Conservation (phyloP, 1,139 yeast genomes). For the Yamadazyma pseudoaaseri region DNA sequence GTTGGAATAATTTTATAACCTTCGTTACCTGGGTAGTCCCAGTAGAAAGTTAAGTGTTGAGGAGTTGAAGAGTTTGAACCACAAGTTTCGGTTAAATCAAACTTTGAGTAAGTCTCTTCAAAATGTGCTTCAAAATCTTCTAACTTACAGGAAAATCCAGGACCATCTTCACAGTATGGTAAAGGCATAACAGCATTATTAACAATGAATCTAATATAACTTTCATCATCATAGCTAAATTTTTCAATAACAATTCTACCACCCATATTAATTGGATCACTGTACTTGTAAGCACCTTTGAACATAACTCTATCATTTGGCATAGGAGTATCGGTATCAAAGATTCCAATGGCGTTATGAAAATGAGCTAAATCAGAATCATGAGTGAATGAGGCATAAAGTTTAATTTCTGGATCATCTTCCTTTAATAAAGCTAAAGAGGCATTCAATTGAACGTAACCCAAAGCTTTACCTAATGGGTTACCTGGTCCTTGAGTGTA, state of each 20-base stretch:
- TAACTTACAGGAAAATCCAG: conserved; percentile 33
- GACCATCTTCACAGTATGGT: conserved; percentile 22
- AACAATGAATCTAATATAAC: conserved; percentile 2
- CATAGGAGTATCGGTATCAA: conserved; percentile 19
- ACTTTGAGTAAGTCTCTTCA: conserved; percentile 1
- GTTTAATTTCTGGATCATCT: conserved; percentile 21
- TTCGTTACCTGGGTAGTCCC: conserved; percentile 5
- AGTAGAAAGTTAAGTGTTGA: conserved; percentile 4
- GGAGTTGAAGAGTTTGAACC: neutral
- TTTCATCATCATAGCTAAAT: conserved; percentile 22
- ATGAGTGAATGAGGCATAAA: conserved; percentile 52
- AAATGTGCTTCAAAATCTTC: conserved; percentile 11
- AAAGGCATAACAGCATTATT: conserved; percentile 1
- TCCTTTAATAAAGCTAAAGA: conserved; percentile 38
- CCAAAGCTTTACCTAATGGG: neutral
- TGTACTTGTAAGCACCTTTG: conserved; percentile 38
- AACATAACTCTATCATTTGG: conserved; percentile 28
- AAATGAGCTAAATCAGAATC: conserved; percentile 53
- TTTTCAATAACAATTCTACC: conserved; percentile 48
- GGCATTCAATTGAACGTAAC: conserved; percentile 36
- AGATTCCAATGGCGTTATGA: conserved; percentile 50
- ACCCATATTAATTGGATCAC: conserved; percentile 53
- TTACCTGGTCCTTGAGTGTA: conserved; percentile 51
- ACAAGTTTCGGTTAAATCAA: conserved; percentile 2
- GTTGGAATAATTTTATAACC: no score